Conservation (phyloP, 2,329 filamentous ascomycete species). For the Cytospora mali region DNA sequence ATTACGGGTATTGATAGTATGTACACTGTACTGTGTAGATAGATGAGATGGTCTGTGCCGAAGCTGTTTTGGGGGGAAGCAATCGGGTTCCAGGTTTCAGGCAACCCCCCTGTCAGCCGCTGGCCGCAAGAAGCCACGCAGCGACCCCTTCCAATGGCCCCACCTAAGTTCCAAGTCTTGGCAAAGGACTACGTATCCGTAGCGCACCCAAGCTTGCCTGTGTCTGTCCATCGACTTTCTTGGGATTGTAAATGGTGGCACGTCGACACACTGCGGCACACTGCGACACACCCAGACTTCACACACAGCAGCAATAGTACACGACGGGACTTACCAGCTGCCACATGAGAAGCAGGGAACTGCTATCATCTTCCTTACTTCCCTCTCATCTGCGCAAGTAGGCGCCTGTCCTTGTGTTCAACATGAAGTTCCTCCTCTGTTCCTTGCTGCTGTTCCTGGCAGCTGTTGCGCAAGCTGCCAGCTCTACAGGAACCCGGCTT, state of each 20-base stretch:
- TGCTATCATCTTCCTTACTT: constrained; percentile 18
- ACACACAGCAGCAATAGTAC: no score
- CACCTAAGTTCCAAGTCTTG: constrained; percentile 31
- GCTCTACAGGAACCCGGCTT: constrained; percentile 76
- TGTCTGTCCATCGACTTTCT: constrained; percentile 22
- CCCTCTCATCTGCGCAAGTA: constrained; percentile 28
- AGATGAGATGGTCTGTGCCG: constrained; percentile 6
- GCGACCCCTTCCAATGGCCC: neutral
- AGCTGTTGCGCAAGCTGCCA: constrained; percentile 72
- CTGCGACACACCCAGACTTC: constrained; percentile 5
- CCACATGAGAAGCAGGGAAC: constrained; percentile 28
- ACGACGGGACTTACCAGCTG: no score
- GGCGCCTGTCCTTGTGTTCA: constrained; percentile 27
- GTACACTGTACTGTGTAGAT: no score
- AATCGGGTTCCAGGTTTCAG: no score
- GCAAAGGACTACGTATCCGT: constrained; percentile 42
- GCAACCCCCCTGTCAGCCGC: neutral
- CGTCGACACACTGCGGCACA: constrained; percentile 17
- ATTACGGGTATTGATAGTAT: no score
- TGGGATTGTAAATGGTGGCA: constrained; percentile 9
- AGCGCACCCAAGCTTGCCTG: constrained; percentile 24
- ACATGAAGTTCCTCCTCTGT: constrained; percentile 76
- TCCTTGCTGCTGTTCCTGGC: constrained; percentile 68
- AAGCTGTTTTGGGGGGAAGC: neutral
- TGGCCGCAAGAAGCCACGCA: neutral